These are phyloP conservation scores for Dittrichia graveolens DNA, from an alignment of 129 eudicot genomes.

Conservation along the genomic window DNA sequence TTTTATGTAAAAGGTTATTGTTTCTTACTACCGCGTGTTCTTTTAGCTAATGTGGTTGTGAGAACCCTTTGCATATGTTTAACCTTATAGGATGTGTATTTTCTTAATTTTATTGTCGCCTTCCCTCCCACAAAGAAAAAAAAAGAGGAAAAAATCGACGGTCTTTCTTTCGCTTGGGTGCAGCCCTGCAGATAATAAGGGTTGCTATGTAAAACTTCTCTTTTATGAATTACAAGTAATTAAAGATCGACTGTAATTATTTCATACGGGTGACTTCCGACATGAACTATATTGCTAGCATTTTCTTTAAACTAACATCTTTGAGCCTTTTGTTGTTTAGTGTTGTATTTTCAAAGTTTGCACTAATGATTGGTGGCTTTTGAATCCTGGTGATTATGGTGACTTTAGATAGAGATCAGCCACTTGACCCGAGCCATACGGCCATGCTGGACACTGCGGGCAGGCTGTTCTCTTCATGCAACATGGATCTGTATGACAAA, in stretches of 20 bases:
- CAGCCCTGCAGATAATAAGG: not conserved
- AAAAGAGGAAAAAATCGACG: not conserved
- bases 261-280: not conserved
- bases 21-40: constrained; percentile 28
- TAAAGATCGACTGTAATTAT: not conserved
- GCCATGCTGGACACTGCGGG: too few relatives aligned
- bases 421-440: too few relatives aligned
- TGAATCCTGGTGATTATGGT: not conserved
- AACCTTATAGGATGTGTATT: not conserved
- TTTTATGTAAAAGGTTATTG: constrained; percentile 23
- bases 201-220: constrained; percentile 10
- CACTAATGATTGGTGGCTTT: not conserved
- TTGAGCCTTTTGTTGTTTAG: not conserved
- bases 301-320: not conserved
- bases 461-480: too few relatives aligned
- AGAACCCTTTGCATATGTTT: not conserved
- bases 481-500: too few relatives aligned
- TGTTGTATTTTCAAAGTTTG: not conserved
- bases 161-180: not conserved
- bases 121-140: too few relatives aligned
- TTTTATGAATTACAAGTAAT: not conserved
- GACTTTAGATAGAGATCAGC: too few relatives aligned
- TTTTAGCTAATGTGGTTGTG: constrained; percentile 37
- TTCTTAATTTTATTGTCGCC: constrained; percentile 5
- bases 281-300: not conserved